These are phyloP conservation scores for Ustilago cynodontis DNA, from an alignment of 1,284 basidiomycete genomes.

Conservation along the genomic window DNA sequence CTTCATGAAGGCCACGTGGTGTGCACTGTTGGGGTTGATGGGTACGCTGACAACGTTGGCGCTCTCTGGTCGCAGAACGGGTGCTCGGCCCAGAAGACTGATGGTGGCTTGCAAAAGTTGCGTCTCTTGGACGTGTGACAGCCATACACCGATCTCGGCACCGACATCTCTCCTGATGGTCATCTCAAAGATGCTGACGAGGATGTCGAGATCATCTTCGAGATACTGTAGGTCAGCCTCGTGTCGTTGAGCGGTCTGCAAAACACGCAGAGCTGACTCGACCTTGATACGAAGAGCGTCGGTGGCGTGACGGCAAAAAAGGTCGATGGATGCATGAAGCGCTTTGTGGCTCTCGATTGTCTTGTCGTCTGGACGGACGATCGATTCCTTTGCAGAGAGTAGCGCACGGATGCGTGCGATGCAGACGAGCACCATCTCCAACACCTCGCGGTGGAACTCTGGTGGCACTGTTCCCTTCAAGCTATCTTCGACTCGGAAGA, in stretches of 20 bases:
- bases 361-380: conserved; percentile 32
- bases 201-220: conserved; percentile 82
- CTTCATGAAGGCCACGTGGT: conserved; percentile 45
- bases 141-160: conserved; percentile 81
- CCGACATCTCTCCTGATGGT: conserved; percentile 76
- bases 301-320: conserved; percentile 78
- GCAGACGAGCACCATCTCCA: conserved; percentile 52
- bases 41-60: conserved; percentile 13
- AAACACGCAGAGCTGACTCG: conserved; percentile 72
- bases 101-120: conserved; percentile 83
- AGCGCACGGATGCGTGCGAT: conserved; percentile 34
- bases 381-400: conserved; percentile 14
- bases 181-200: conserved; percentile 84
- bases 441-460: conserved; percentile 77
- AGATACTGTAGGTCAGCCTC: conserved; percentile 73
- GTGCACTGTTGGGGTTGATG: conserved; percentile 37
- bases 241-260: conserved; percentile 74
- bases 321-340: conserved; percentile 83
- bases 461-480: conserved; percentile 78
- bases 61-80: conserved; percentile 39
- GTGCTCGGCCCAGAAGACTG: conserved; percentile 78
- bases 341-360: conserved; percentile 70
- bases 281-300: conserved; percentile 77
- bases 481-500: conserved; percentile 81
- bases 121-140: conserved; percentile 82